Conservation (phyloP, 75 land plant species). For the Larix kaempferi region DNA sequence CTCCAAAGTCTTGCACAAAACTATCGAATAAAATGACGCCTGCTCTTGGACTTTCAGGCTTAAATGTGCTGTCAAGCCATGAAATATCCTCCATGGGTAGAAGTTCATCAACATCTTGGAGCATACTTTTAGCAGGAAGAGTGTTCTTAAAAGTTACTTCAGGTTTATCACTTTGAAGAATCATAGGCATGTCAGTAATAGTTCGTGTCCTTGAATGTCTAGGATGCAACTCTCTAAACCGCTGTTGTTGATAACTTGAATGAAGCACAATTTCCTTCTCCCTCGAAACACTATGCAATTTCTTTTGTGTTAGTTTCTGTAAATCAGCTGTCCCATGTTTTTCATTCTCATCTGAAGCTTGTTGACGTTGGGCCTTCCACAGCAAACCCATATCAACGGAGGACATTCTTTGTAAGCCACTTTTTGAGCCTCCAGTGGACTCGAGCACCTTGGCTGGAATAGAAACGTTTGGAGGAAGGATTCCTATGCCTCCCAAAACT, state of each 20-base stretch:
- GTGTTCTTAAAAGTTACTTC: not conserved
- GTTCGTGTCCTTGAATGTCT: slow-evolving; percentile 9
- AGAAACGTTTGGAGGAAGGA: not conserved
- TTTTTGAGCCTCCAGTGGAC: not conserved
- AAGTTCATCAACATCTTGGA: slow-evolving; percentile 9
- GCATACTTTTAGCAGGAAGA: not conserved
- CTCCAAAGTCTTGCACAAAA: slow-evolving; percentile 6
- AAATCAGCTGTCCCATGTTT: not conserved
- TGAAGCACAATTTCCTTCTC: slow-evolving; percentile 1
- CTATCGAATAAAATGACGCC: not conserved
- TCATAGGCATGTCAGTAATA: not conserved
- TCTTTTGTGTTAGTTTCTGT: not conserved
- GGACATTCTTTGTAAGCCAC: slow-evolving; percentile 16
- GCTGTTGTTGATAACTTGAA: not conserved
- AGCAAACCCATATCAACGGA: slow-evolving; percentile 16
- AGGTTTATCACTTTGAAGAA: not conserved
- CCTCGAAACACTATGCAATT: not conserved
- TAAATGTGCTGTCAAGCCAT: not conserved
- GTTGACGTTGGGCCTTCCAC: slow-evolving; percentile 14
- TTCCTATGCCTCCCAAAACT: slow-evolving; percentile 23
- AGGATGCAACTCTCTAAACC: not conserved
- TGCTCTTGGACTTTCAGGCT: not conserved
- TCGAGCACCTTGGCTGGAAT: slow-evolving; percentile 9
- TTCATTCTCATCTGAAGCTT: slow-evolving; percentile 1
- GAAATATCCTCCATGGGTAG: not conserved